These are phyloP conservation scores for Clarkia xantiana DNA, from an alignment of 345 rosid genomes.

Conservation along the genomic window DNA sequence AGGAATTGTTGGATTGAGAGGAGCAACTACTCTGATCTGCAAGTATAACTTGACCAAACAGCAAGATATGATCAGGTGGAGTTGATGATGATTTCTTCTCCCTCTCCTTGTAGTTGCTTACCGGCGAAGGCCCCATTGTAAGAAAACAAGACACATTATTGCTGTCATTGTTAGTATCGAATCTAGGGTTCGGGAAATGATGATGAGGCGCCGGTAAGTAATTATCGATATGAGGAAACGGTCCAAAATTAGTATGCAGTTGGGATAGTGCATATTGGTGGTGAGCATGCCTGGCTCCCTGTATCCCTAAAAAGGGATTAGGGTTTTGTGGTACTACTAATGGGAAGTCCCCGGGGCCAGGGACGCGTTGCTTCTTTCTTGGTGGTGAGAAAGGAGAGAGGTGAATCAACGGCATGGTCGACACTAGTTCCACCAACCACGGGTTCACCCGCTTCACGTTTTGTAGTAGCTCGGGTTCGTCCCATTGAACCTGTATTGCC, in stretches of 20 bases:
- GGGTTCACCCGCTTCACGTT: slow-evolving; percentile 91
- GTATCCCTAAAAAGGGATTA: slow-evolving; percentile 83
- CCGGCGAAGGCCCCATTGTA: slow-evolving; percentile 38
- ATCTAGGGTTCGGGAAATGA: slow-evolving; percentile 18
- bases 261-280: slow-evolving; percentile 42
- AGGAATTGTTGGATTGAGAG: slow-evolving; percentile 75
- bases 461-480: slow-evolving; percentile 93
- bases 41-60: slow-evolving; percentile 78
- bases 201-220: slow-evolving; percentile 7
- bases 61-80: slow-evolving; percentile 44
- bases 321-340: slow-evolving; percentile 35
- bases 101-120: slow-evolving; percentile 21
- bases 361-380: slow-evolving; percentile 67
- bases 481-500: slow-evolving; percentile 70
- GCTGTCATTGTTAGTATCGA: slow-evolving; percentile 13
- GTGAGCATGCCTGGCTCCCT: slow-evolving; percentile 99
- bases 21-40: slow-evolving; percentile 39
- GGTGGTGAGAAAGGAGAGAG: slow-evolving; percentile 71
- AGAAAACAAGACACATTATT: slow-evolving; percentile 45
- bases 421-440: slow-evolving; percentile 84
- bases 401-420: slow-evolving; percentile 59
- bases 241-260: slow-evolving; percentile 49
- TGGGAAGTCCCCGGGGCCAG: slow-evolving; percentile 46
- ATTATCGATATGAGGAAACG: slow-evolving; percentile 20
- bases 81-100: slow-evolving; percentile 13